These are phyloP conservation scores for Acanthamoeba quina DNA, from an alignment of 208 protist species.

Conservation along the genomic window DNA sequence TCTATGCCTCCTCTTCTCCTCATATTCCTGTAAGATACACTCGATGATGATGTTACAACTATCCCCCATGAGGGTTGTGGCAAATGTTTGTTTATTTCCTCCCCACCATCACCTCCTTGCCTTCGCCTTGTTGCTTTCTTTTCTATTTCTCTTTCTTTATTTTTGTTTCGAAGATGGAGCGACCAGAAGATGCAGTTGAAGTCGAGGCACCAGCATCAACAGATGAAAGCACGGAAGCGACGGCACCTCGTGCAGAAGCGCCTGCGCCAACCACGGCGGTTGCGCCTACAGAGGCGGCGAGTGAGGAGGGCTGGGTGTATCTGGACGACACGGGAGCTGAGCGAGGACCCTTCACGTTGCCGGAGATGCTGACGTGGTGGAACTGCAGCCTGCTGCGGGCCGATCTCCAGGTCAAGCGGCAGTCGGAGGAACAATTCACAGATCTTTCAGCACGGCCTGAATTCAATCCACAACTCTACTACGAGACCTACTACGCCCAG, in stretches of 20 bases:
- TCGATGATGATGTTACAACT: constrained; percentile 39
- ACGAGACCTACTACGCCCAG: constrained; percentile 34
- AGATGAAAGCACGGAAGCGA: background rate
- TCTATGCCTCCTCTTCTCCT: background rate
- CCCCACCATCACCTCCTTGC: background rate
- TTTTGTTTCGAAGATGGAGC: too few relatives aligned
- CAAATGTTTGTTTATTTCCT: constrained; percentile 5
- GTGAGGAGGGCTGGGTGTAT: constrained; percentile 42
- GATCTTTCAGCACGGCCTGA: constrained; percentile 14
- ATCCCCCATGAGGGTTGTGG: constrained; percentile 22
- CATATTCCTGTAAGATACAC: constrained; percentile 63
- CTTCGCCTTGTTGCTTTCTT: background rate
- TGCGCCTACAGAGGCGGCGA: background rate
- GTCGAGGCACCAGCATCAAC: background rate
- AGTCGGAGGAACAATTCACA: constrained; percentile 25
- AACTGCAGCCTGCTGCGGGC: constrained; percentile 25
- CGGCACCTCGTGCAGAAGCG: background rate
- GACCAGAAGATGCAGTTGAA: background rate
- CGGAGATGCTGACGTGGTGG: constrained; percentile 67
- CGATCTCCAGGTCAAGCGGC: constrained; percentile 19
- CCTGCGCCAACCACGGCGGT: background rate
- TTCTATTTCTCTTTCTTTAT: background rate
- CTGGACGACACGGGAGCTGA: constrained; percentile 20
- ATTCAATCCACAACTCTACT: constrained; percentile 52
- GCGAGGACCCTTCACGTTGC: constrained; percentile 46